Base-by-base conservation (phyloP, 805 yeast genomes). In the Schwanniomyces occidentalis region DNA sequence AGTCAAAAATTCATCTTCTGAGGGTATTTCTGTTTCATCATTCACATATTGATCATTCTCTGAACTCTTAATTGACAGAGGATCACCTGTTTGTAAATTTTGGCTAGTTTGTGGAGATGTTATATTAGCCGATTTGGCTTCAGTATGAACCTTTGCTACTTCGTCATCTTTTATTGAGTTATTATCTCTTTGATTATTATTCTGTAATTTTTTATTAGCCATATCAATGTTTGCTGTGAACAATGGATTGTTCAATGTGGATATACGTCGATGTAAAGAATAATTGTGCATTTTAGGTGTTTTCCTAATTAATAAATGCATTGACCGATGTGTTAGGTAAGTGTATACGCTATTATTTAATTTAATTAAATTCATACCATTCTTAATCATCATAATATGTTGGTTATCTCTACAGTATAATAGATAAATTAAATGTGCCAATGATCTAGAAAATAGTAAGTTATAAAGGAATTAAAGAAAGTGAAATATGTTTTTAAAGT, bases 1-100 rank as follows among this genome's bases (percentile, higher is more conserved):
- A 32, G 88, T 69, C 30, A 74, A 27, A 12, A 17, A 27, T 7
- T 20, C 9, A 12, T 18, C 22, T 15, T 30, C 33, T 8, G 15
- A 6, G 16, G 15, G 12, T 4, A 13, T 25, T 14, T 30, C 33
- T 10, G 26, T 13, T 21, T 21, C 23, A 21, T 21, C 10, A 10
- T 10, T 21, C 10, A 21, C 9, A 8, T 21, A 8, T 21, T 8
- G 10, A 8, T 21, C 23, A 8, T 8, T 10, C 23, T 21, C 9
- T 8, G 23, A 10, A 8, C 8, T 8, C 9, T 21, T 21, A 8
- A 10, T 21, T 8, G 23, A 21, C 23, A 10, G 23, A 8, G 8
- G 9, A 21, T 21, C 23, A 8, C 8, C 23, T 21, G 8, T 16
- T 24, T 12, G 33, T 6, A 8, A 18, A 5, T 8, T 30, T 4